Evolutionary conservation across 179 eudicot genomes (phyloP), one percentile per base, ranked within the genome.

Genomic region (Amaranthus tricolor): DNA sequence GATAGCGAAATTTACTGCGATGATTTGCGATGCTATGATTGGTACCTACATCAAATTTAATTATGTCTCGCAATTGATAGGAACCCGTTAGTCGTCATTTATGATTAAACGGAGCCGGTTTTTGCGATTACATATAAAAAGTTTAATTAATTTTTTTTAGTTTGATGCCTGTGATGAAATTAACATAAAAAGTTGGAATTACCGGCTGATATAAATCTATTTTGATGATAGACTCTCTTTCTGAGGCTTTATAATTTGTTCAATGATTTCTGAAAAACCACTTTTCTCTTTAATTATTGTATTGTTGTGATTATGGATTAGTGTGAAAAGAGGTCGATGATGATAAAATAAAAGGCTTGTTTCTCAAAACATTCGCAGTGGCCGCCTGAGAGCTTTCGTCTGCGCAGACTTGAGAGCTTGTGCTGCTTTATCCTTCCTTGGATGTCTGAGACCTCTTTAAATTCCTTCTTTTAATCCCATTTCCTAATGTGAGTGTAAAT

Each of bases 351-450:
- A 0, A 76, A 79, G 85, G 85, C 85, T 80, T 77, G 85, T 83
- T 83, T 83, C 85, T 82, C 85, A 82, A 72, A 78, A 84, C 87
- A 84, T 84, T 84, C 85, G 87, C 87, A 77, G 83, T 84, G 62
- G 87, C 85, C 84, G 85, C 71, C 85, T 62, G 56, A 84, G 81
- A 78, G 85, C 83, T 84, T 82, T 84, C 87, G 85, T 83, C 82
- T 84, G 70, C 77, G 83, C 87, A 67, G 83, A 76, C 83, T 83
- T 77, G 86, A 80, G 83, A 77, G 86, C 80, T 78, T 0, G 0
- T 81, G 84, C 84, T 84, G 84, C 21, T 78, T 51, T 57, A 66
- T 78, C 78, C 82, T 77, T 82, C 85, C 84, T 84, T 82, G 87
- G 87, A 84, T 84, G 85, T 82, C 85, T 82, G 87, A 84, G 70